Percentiles rank a stretch among this genome's conserved stretches.
These are phyloP conservation scores for Voacanga thouarsii DNA, from an alignment of 257 asterid species.

Conservation along the genomic window DNA sequence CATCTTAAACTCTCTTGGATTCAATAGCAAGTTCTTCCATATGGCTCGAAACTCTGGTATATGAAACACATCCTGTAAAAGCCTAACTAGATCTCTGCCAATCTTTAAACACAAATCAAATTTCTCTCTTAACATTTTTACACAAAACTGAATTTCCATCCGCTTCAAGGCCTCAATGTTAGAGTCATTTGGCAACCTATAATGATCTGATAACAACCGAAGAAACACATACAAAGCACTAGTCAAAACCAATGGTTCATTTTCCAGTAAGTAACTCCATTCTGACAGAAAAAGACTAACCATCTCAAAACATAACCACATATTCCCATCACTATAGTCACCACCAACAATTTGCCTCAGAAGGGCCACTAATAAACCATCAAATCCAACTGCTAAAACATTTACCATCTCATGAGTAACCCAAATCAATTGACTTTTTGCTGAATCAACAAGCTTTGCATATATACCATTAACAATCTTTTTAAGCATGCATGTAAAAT, in stretches of 20 bases:
- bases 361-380: constrained; percentile 56
- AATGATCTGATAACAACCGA: constrained; percentile 70
- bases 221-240: constrained; percentile 65
- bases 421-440: constrained; percentile 55
- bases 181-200: constrained; percentile 38
- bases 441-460: constrained; percentile 46
- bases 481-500: constrained; percentile 52
- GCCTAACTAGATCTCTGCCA: constrained; percentile 82
- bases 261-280: constrained; percentile 62
- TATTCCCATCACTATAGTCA: constrained; percentile 61
- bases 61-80: constrained; percentile 75
- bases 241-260: constrained; percentile 51
- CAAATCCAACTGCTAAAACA: constrained; percentile 62
- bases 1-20: constrained; percentile 41
- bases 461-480: constrained; percentile 53
- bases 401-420: constrained; percentile 52
- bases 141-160: constrained; percentile 61
- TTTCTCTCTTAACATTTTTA: constrained; percentile 52
- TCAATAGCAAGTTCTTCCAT: constrained; percentile 67
- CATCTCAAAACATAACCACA: constrained; percentile 72
- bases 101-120: constrained; percentile 61
- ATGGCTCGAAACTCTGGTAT: constrained; percentile 60
- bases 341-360: constrained; percentile 75
- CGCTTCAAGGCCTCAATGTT: constrained; percentile 43
- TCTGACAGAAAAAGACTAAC: constrained; percentile 40